Evolutionary conservation across 352 stramenopile genomes (phyloP).

Genomic region (Phytophthora sp.): DNA sequence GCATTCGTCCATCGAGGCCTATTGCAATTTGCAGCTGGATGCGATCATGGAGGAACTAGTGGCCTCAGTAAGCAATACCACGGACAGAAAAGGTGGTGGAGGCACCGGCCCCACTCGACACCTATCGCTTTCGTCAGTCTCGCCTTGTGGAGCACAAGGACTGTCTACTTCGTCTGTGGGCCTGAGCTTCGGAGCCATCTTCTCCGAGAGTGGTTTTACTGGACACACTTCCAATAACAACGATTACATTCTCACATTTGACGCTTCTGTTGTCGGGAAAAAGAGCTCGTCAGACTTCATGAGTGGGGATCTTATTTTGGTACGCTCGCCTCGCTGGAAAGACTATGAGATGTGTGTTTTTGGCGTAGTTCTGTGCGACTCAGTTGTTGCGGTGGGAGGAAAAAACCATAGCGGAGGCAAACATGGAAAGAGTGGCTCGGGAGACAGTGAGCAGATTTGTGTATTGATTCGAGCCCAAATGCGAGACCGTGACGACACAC

Average conservation of each 20-base stretch:
- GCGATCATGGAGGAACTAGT: slow-evolving; percentile 77
- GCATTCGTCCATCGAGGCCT: slow-evolving; percentile 59
- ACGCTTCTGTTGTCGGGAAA: slow-evolving; percentile 24
- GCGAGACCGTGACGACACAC: slow-evolving; percentile 20
- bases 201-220: slow-evolving; percentile 75
- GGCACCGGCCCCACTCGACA: slow-evolving; percentile 28
- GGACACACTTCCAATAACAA: slow-evolving; percentile 41
- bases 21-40: slow-evolving; percentile 61
- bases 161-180: slow-evolving; percentile 23
- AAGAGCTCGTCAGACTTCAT: slow-evolving; percentile 49
- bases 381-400: slow-evolving; percentile 53
- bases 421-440: not conserved
- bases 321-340: slow-evolving; percentile 70
- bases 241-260: slow-evolving; percentile 75
- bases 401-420: slow-evolving; percentile 13
- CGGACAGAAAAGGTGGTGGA: slow-evolving; percentile 40
- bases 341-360: slow-evolving; percentile 60
- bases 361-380: slow-evolving; percentile 77
- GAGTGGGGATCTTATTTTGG: slow-evolving; percentile 63
- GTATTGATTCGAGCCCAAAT: slow-evolving; percentile 58
- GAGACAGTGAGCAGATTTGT: slow-evolving; percentile 60
- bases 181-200: slow-evolving; percentile 63
- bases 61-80: slow-evolving; percentile 55
- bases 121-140: slow-evolving; percentile 61
- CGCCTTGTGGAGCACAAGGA: slow-evolving; percentile 44